Evolutionary conservation across 2,329 filamentous ascomycete species (phyloP), one percentile per base, ranked within the genome.

Genomic region (Verticillium longisporum): DNA sequence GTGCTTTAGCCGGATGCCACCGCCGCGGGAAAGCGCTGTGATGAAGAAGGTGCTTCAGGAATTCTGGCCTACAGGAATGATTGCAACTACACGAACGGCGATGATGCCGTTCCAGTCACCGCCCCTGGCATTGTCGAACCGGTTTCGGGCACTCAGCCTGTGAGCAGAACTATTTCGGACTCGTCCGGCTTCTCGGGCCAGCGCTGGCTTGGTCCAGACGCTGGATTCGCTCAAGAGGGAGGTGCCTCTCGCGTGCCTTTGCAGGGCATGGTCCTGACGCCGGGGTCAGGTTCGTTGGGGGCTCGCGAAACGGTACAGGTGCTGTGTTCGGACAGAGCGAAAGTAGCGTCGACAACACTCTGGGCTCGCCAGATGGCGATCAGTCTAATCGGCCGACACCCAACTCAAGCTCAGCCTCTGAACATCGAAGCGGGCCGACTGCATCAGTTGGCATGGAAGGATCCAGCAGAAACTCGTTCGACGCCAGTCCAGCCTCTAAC

Each of bases 301-400:
- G 57, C 60, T 54, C 57, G 31, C n/a, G n/a, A 3, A 69, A 64
- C 41, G 63, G 69, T 18, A 70, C 26, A 68, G 67, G 50, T 67
- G 69, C 6, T 63, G 65, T 72, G 75, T 83, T 79, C 62, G 76
- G 70, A 10, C 72, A 74, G 10, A 73, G 73, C 26, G 78, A 79
- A n/a, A 71, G 71, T 50, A 75, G 72, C 59, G 80, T 78, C n/a
- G 72, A 74, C 15, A 73, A 73, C 26, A 80, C 78, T 58, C 68
- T 78, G 60, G 80, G 79, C 3, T 84, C 83, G 0, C 77, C 82
- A 2, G 81, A 83, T n/a, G 77, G 75, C 26, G 77, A 75, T 6
- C 74, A 74, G 56, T 85, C 83, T 2, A 83, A 78, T 63, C 75
- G 81, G n/a, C 83, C 79, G 26, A 87, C 85, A 11, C 85, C 85